A percentile compares a stretch with the other conserved stretches of the same genome.
Evolutionary conservation across 495 filamentous ascomycete genomes (phyloP).

Genomic region (Talaromyces trachyspermus): DNA sequence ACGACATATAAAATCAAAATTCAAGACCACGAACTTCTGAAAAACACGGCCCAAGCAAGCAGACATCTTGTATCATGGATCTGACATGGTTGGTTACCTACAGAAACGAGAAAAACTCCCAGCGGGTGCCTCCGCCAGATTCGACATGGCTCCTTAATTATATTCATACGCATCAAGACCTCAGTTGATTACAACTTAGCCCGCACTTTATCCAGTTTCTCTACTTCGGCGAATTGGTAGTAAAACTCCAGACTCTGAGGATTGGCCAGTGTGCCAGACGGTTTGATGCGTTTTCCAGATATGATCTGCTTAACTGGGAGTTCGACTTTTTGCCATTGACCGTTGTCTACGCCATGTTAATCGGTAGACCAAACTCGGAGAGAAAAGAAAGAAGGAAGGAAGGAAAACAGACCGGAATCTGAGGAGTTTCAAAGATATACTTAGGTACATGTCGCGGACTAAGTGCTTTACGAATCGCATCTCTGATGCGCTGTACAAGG

Average conservation of each 20-base stretch:
- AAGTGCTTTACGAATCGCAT: conserved; percentile 52
- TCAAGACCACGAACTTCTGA: too few relatives aligned
- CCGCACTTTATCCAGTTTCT: conserved; percentile 43
- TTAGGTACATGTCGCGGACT: conserved; percentile 70
- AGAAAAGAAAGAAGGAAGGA: conserved; percentile 6
- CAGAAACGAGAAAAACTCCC: too few relatives aligned
- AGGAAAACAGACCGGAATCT: conserved; percentile 60
- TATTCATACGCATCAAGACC: too few relatives aligned
- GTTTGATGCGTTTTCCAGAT: conserved; percentile 63
- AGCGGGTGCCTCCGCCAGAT: too few relatives aligned
- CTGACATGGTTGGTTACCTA: too few relatives aligned
- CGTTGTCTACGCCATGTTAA: conserved; percentile 49
- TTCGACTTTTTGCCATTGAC: conserved; percentile 85
- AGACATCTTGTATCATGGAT: too few relatives aligned
- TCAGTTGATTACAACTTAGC: conserved; percentile 42
- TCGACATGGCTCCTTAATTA: too few relatives aligned
- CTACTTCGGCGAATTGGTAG: conserved; percentile 72
- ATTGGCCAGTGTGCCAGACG: conserved; percentile 70
- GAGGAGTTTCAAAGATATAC: conserved; percentile 71
- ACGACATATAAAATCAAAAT: too few relatives aligned
- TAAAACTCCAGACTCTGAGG: conserved; percentile 68
- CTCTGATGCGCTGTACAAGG: conserved; percentile 56
- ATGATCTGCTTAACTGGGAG: conserved; percentile 81
- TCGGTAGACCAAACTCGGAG: conserved; percentile 3
- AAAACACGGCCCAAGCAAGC: too few relatives aligned